A percentile compares a stretch with the other conserved stretches of the same genome.
These are phyloP conservation scores for Cocos nucifera DNA, from an alignment of 176 grass and related monocot genomes.

Conservation along the genomic window DNA sequence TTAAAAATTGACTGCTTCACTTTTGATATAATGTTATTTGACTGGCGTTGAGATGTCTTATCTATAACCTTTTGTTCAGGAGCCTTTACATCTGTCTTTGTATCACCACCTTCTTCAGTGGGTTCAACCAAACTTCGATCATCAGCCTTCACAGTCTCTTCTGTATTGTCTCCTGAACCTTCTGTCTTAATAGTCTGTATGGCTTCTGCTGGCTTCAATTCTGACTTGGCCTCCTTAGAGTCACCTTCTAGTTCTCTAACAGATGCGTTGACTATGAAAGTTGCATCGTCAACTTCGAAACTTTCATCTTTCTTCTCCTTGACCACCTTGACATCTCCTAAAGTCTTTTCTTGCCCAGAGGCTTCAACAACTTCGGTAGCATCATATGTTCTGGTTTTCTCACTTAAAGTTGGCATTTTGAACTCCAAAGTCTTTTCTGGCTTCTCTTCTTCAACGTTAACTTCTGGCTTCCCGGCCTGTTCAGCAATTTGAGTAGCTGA, in stretches of 20 bases:
- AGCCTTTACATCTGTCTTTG: slow-evolving; percentile 4
- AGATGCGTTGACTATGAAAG: background rate
- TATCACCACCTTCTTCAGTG: background rate
- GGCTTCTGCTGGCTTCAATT: background rate
- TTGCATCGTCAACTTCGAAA: background rate
- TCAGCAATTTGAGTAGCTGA: background rate
- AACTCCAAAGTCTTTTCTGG: background rate
- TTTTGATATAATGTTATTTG: slow-evolving; percentile 10
- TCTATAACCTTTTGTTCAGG: background rate
- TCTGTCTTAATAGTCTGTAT: slow-evolving; percentile 5
- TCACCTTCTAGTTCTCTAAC: background rate
- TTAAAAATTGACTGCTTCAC: slow-evolving; percentile 15
- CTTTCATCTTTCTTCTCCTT: background rate
- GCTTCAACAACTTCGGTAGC: background rate
- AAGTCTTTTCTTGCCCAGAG: background rate
- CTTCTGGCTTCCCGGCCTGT: background rate
- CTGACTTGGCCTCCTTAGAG: background rate
- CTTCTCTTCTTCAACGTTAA: background rate
- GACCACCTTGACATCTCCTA: background rate
- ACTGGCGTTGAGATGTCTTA: background rate
- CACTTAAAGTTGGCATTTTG: background rate
- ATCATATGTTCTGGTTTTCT: background rate
- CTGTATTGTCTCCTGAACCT: slow-evolving; percentile 5
- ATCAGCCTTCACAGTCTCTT: background rate
- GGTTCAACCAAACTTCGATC: background rate